Base-by-base conservation (phyloP, 1,284 basidiomycete genomes). In the Melampsora americana region DNA sequence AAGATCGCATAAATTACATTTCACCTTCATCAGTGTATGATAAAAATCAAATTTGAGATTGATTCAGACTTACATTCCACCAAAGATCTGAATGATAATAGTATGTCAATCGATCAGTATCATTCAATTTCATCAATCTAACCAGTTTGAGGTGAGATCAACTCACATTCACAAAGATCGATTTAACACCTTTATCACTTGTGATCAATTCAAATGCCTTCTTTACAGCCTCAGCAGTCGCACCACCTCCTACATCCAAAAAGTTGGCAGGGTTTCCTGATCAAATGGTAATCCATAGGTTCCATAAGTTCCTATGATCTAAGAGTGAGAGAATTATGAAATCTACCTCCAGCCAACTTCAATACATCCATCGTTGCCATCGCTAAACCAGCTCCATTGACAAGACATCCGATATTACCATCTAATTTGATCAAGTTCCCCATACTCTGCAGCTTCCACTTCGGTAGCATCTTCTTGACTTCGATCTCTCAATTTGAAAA, bases 281-380 rank as follows among this genome's bases (percentile, higher is more conserved):
- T 14, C 30, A 23, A 46, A 61, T 32, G 53, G 46, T 28, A 77
- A 44, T 12, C 28, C 28, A 23, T 59, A 12, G 18, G 66, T n/a
- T 59, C 71, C 66, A 71, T 81, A 79, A 46, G 50, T 32, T 18
- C 26, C 18, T 18, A n/a, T 42, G 50, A 30, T 39, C 26, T 2
- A 72, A 16, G 9, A 66, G 66, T 23, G 5, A 30, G 42, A 20
- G 9, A 42, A 30, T 53, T 6, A 53, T 53, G 50, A 26, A 20
- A 20, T 66, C 26, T 32, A 78, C 94, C 94, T 75, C 95, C 95
- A 83, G 96, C 92, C 77, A 97, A 86, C 78, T 95, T 90, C 77
- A 99, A 87, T 46, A 99, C 95, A 82, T 99, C 96, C 95, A 99
- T 99, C 71, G 96, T 99, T 39, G 96, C 96, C 96, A 99, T 99